Percentiles rank a stretch among this genome's conserved stretches.
Evolutionary conservation across 768 basidiomycete genomes (phyloP).

Genomic region (Lentinula sp.): DNA sequence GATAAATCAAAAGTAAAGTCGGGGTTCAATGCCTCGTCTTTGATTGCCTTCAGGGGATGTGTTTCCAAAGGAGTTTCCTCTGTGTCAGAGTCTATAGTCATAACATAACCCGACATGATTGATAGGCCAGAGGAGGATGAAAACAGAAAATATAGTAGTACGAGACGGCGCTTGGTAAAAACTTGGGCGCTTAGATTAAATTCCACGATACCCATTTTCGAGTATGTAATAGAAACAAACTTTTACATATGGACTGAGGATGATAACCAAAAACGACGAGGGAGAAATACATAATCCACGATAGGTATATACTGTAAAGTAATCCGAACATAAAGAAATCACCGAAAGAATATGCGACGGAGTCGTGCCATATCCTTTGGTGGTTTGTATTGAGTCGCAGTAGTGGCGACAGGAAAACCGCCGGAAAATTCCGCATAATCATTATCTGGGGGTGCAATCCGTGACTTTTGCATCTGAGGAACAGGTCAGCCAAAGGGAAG

Average conservation of each 20-base stretch:
- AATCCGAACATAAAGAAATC: background rate
- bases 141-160: background rate
- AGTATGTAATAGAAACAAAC: background rate
- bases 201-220: background rate
- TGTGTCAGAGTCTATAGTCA: constrained; percentile 79
- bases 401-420: background rate
- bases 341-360: background rate
- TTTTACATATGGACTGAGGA: background rate
- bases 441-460: constrained; percentile 49
- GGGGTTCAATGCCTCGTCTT: constrained; percentile 66
- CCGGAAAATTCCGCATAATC: constrained; percentile 22
- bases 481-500: background rate
- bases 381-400: background rate
- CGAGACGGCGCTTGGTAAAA: background rate
- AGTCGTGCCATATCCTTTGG: background rate
- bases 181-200: background rate
- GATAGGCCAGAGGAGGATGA: background rate
- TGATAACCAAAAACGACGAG: background rate
- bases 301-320: constrained; percentile 2
- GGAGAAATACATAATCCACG: background rate
- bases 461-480: constrained; percentile 57
- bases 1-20: constrained; percentile 78
- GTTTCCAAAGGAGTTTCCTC: constrained; percentile 36
- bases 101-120: constrained; percentile 59
- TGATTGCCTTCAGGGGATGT: constrained; percentile 14